phyloP scores from a whole-genome alignment of 352 stramenopile genomes.

The Phytophthora parvispora region DNA sequence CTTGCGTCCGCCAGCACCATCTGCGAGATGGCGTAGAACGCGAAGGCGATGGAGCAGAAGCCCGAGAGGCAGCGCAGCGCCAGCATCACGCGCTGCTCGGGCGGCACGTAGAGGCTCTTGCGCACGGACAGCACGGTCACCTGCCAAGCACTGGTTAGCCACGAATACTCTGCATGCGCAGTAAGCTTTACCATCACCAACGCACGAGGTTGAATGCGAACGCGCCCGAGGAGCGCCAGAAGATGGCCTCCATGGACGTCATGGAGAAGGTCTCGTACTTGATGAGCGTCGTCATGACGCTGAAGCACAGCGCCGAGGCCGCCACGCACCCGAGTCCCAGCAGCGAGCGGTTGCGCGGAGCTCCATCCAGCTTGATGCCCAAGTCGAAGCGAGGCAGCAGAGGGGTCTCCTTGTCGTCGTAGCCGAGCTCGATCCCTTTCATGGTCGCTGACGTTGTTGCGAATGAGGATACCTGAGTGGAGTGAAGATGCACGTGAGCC shows the following conservation, averaged over 20 bases:
- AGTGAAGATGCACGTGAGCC: background rate
- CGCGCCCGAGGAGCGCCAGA: conserved; percentile 62
- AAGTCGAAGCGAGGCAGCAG: conserved; percentile 1
- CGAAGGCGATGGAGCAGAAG: conserved; percentile 65
- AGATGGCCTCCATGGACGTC: conserved; percentile 72
- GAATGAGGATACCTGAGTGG: no score
- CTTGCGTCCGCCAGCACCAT: conserved; percentile 75
- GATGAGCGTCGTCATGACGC: conserved; percentile 74
- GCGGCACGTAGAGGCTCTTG: conserved; percentile 46
- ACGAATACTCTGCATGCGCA: background rate
- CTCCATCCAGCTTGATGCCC: background rate
- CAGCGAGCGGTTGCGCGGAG: conserved; percentile 44
- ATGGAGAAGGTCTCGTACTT: conserved; percentile 69
- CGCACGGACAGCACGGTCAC: background rate
- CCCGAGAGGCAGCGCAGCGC: conserved; percentile 56
- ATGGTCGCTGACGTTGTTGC: background rate
- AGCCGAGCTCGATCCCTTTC: background rate
- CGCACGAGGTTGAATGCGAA: conserved; percentile 60
- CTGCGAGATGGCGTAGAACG: conserved; percentile 71
- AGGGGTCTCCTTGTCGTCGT: background rate
- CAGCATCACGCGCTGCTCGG: conserved; percentile 47
- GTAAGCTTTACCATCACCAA: background rate
- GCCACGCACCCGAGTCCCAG: conserved; percentile 62
- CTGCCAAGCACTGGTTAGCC: background rate
- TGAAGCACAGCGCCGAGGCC: conserved; percentile 72